Base-by-base conservation (phyloP, 2,329 filamentous ascomycete species). In the Monosporascus sp. region DNA sequence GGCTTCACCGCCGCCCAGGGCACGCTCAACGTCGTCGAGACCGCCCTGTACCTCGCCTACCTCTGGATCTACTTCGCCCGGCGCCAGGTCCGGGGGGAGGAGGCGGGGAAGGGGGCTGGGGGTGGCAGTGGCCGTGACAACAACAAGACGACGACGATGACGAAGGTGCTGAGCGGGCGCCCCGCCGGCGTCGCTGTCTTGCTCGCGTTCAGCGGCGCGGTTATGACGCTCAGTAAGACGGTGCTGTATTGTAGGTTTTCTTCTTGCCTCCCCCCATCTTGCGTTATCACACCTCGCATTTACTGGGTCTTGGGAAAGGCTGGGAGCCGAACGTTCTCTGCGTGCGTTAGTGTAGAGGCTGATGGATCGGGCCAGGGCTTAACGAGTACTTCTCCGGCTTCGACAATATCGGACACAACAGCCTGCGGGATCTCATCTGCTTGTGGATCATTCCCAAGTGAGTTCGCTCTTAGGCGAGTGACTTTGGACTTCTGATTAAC, bases 1-100 rank as follows among this genome's bases (percentile, higher is more conserved):
- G 90, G 90, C 37, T 96, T 95, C 71, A 89, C 88, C 0, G 81
- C 79, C 42, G 89, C 90, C 38, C 90, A 96, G 76, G 80, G 80
- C 27, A 62, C 75, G 6, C 66, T 92, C 58, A 94, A 93, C 65
- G 68, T 82, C 6, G 60, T 89, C 51, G 89, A 94, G 76, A 84
- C 81, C 3, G 52, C 73, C 36, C 76, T 85, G 62, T 93, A 92
- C 66, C 34, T 69, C 72, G 51, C 74, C 72, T 70, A 93, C 84
- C 62, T 74, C 44, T 68, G 57, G 54, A 51, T 70, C 14, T 76
- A 74, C 65, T 64, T 59, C 54, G 53, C 52, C 50, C 61, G 49
- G 51, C 58, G 64, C 50, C 55, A 3, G 39, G 51, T 41, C 37
- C 39, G 7, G 15, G 38, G 11, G 24, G 31, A 14, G 47, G 55